These are phyloP conservation scores for Fusarium azukiicola DNA, from an alignment of 2,329 filamentous ascomycete species.

Conservation along the genomic window DNA sequence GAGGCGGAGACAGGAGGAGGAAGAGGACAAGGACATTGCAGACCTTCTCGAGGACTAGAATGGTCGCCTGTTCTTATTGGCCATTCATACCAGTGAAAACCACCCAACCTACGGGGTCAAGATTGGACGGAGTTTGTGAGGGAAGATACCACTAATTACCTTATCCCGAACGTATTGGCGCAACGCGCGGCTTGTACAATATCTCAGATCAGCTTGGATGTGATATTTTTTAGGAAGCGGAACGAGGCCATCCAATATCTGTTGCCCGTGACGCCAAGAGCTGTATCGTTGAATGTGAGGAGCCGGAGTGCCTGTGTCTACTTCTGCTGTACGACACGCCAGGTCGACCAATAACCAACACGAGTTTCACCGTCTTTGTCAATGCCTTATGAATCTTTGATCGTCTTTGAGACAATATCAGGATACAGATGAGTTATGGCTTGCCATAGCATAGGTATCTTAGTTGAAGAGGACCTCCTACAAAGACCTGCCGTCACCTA, in stretches of 20 bases:
- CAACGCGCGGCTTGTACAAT: background rate
- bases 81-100: slow-evolving; percentile 21
- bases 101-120: slow-evolving; percentile 19
- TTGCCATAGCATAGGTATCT: background rate
- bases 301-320: background rate
- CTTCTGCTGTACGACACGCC: slow-evolving; percentile 16
- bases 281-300: background rate
- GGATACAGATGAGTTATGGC: background rate
- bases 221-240: slow-evolving; percentile 5
- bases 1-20: slow-evolving; percentile 78
- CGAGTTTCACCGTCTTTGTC: slow-evolving; percentile 11
- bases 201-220: slow-evolving; percentile 1
- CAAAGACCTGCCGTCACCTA: background rate
- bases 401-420: background rate
- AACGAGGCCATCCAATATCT: background rate
- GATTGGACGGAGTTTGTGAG: slow-evolving; percentile 22
- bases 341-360: background rate
- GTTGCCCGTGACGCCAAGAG: slow-evolving; percentile 4
- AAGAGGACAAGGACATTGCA: slow-evolving; percentile 88
- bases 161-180: background rate
- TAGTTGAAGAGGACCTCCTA: background rate
- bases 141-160: slow-evolving; percentile 19
- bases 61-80: background rate
- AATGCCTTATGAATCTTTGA: background rate
- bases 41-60: slow-evolving; percentile 82